Evolutionary conservation across 805 yeast species (phyloP), one percentile per base, ranked within the genome.

Genomic region (Metschnikowia sp.): DNA sequence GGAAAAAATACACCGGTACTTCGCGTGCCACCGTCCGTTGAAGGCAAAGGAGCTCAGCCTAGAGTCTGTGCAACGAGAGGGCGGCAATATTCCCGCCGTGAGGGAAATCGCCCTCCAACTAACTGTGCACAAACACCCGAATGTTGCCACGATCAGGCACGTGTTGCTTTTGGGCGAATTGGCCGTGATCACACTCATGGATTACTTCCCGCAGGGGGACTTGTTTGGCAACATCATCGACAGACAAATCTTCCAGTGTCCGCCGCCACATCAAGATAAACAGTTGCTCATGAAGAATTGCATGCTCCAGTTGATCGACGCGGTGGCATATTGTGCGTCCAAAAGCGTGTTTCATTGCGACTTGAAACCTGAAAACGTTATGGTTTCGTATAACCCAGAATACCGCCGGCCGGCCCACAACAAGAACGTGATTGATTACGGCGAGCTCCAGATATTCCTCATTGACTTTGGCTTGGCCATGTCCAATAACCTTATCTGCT

Each of bases 381-480:
- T 72, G 74, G 63, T 72, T 11, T 53, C 56, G 11, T 69, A 65
- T 45, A 59, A 69, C 47, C 57, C 54, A 11, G 40, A 52, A 42
- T 65, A 68, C 52, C 50, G 44, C 32, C 60, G 71, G 36, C 41
- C 49, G 4, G 18, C 40, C 10, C 37, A 36, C 10, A 33, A 22
- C 45, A 34, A 35, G n/a, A 35, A 35, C 35, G 31, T 43, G 8
- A 54, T 70, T 19, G 70, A 71, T 54, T 66, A 64, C 60, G 74
- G 78, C 57, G 88, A 82, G 49, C 63, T 75, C 45, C 75, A 69
- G 46, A 70, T 85, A 47, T 78, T 76, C 53, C 73, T 84, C 51
- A 92, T 95, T 33, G 99, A 92, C 69, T 92, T 94, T 66, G 98
- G 98, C 4, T 74, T 92, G 19, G 90, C 97, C 19, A 79, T 92